Percentiles rank a stretch among this genome's conserved stretches.
These are phyloP conservation scores for Magnolia officinalis DNA, from an alignment of 164 flowering plant genomes.

Conservation along the genomic window DNA sequence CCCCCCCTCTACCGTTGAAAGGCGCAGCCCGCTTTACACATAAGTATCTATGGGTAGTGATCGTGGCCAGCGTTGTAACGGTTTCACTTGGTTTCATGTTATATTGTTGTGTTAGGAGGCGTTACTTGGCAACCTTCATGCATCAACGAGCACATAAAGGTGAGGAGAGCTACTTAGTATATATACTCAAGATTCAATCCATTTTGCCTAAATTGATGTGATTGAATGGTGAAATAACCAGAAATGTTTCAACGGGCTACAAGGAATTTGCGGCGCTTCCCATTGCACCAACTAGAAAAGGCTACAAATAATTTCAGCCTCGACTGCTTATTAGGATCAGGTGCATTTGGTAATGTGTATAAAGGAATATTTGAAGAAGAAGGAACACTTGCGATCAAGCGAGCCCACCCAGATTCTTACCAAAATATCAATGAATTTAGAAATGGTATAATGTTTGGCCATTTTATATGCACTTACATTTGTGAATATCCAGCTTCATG, in stretches of 20 bases:
- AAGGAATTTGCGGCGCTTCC: conserved; percentile 39
- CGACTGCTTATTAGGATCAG: conserved; percentile 55
- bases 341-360: conserved; percentile 69
- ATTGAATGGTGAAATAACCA: background rate
- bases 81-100: conserved; percentile 19
- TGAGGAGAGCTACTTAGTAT: conserved; percentile 6
- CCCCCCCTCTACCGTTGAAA: background rate
- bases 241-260: conserved; percentile 26
- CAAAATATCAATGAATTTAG: conserved; percentile 48
- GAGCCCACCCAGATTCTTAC: conserved; percentile 43
- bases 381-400: conserved; percentile 57
- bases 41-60: conserved; percentile 16
- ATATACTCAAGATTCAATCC: background rate
- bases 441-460: conserved; percentile 37
- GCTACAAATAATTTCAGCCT: conserved; percentile 61
- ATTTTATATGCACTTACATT: too few species aligned
- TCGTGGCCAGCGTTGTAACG: conserved; percentile 11
- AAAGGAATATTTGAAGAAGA: conserved; percentile 40
- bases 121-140: conserved; percentile 13
- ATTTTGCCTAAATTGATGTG: background rate
- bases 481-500: too few species aligned
- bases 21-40: background rate
- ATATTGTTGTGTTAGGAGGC: conserved; percentile 29
- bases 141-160: conserved; percentile 21
- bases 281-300: conserved; percentile 46